Percentiles rank a stretch among this genome's conserved stretches.
Evolutionary conservation across 768 basidiomycete species (phyloP).

Genomic region (Tulasnella calospora): DNA sequence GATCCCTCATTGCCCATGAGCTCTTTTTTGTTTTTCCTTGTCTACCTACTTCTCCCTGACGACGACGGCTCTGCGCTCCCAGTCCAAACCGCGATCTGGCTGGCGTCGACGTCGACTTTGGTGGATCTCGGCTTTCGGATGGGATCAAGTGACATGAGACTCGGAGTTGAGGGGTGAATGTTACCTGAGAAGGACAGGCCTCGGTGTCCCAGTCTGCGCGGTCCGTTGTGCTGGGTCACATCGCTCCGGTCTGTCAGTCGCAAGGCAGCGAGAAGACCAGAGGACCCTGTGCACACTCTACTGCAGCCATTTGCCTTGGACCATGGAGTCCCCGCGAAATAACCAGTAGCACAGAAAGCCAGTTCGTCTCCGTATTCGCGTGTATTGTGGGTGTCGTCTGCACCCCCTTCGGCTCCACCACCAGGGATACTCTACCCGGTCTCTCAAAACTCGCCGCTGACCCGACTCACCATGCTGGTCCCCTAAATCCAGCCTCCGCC

Average conservation of each 20-base stretch:
- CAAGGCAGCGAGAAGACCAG: not conserved
- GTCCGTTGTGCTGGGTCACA: not conserved
- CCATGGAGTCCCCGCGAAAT: not conserved
- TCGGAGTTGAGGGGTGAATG: not conserved
- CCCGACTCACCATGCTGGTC: not conserved
- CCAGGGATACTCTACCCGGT: not conserved
- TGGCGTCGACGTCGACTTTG: not conserved
- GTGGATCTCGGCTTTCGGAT: not conserved
- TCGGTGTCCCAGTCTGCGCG: not conserved
- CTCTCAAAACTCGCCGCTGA: not conserved
- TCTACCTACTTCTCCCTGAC: not conserved
- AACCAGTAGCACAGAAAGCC: not conserved
- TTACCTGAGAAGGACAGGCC: not conserved
- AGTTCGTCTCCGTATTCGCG: not conserved
- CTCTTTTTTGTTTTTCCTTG: not conserved
- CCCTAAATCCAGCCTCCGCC: not conserved
- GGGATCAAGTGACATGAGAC: slow-evolving; percentile 3
- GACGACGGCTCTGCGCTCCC: not conserved
- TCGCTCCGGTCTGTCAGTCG: slow-evolving; percentile 3
- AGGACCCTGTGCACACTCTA: not conserved
- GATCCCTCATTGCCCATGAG: not conserved
- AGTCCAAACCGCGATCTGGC: not conserved
- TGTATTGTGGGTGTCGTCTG: not conserved
- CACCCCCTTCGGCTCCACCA: not conserved
- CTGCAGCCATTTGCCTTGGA: not conserved